These are phyloP conservation scores for Wickerhamomyces chambardii DNA, from an alignment of 805 yeast genomes.

Conservation along the genomic window DNA sequence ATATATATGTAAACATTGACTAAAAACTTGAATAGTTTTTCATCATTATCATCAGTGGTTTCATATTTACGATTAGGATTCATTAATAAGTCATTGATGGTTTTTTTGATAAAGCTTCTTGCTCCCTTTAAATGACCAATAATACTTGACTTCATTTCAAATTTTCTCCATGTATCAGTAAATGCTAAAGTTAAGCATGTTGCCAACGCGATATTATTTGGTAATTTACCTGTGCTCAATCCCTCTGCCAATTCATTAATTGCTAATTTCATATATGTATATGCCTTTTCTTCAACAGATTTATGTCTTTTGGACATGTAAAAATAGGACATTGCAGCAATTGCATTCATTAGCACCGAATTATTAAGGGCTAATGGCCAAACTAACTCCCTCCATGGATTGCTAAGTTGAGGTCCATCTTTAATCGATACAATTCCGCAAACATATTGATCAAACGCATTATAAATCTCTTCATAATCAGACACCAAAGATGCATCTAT, in stretches of 20 bases:
- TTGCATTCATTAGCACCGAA: constrained; percentile 49
- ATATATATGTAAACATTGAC: constrained; percentile 62
- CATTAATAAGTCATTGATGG: constrained; percentile 16
- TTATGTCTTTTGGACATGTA: constrained; percentile 42
- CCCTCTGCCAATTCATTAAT: constrained; percentile 53
- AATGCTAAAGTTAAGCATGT: constrained; percentile 56
- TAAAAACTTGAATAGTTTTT: constrained; percentile 22
- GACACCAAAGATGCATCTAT: background rate
- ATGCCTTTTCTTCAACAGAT: constrained; percentile 37
- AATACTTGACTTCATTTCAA: constrained; percentile 47
- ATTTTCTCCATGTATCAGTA: constrained; percentile 60
- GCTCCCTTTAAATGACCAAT: constrained; percentile 66
- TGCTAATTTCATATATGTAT: constrained; percentile 49
- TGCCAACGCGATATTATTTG: constrained; percentile 58
- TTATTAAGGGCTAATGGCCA: constrained; percentile 48
- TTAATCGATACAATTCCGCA: constrained; percentile 53
- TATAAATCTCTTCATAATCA: constrained; percentile 15
- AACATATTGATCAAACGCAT: constrained; percentile 34
- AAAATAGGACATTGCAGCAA: constrained; percentile 60
- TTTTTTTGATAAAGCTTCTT: constrained; percentile 45
- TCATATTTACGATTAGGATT: constrained; percentile 7
- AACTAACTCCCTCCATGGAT: constrained; percentile 56
- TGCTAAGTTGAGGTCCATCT: constrained; percentile 47
- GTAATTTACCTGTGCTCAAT: constrained; percentile 32
- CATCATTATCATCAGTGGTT: constrained; percentile 4